phyloP scores from a whole-genome alignment of 768 basidiomycete genomes.

The Galerina marginata region DNA sequence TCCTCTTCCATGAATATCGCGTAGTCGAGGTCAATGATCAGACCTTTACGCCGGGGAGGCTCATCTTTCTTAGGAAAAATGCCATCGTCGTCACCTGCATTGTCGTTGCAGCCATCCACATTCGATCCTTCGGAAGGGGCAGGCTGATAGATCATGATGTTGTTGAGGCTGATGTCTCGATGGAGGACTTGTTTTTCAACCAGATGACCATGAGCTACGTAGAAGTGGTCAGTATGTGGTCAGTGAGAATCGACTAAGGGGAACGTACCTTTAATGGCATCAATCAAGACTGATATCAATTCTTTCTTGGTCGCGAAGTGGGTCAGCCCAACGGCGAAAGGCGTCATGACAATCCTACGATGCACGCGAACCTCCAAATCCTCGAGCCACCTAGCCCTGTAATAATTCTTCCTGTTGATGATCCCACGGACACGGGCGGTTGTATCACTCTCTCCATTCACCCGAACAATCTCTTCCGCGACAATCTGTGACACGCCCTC shows the following conservation, averaged over 20 bases:
- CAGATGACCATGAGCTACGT: background rate
- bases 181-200: background rate
- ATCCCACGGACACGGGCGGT: background rate
- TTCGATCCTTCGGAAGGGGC: background rate
- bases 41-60: background rate
- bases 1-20: background rate
- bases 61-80: too few species aligned
- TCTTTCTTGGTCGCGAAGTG: background rate
- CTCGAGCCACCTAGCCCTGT: background rate
- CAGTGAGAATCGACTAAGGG: background rate
- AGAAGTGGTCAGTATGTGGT: background rate
- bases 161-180: background rate
- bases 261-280: background rate
- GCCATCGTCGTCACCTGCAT: too few species aligned
- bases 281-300: background rate
- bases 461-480: background rate
- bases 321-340: background rate
- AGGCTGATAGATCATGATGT: background rate
- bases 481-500: constrained; percentile 4
- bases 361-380: background rate
- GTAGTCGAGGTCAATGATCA: background rate
- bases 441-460: background rate
- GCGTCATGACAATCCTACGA: background rate
- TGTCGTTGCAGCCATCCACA: background rate
- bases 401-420: background rate